Conservation (phyloP, 2,329 filamentous ascomycete species). For the Ophiostoma tasmaniense region DNA sequence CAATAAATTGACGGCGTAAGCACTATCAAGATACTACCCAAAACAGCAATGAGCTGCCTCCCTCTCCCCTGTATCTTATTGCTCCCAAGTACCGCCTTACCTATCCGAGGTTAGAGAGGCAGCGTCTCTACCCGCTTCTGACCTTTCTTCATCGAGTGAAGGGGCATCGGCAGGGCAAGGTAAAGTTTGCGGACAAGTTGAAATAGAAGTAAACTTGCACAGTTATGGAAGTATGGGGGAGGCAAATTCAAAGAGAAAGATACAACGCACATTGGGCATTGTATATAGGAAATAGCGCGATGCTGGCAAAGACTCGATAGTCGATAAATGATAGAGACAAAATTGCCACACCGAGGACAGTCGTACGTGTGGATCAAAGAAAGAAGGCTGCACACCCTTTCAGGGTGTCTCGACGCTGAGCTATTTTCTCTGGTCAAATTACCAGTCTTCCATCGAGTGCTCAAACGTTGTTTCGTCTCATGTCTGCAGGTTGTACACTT, state of each 20-base stretch:
- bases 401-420: neutral
- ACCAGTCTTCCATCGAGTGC: neutral
- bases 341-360: neutral
- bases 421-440: neutral
- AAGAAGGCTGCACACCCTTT: neutral
- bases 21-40: neutral
- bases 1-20: neutral
- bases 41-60: neutral
- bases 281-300: neutral
- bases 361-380: neutral
- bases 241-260: neutral
- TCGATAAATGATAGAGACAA: neutral
- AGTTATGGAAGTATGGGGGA: constrained; percentile 8
- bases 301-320: neutral
- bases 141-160: constrained; percentile 22
- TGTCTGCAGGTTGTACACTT: neutral
- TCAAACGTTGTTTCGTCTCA: neutral
- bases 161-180: constrained; percentile 12
- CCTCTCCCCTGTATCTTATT: neutral
- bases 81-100: constrained; percentile 12
- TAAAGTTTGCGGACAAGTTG: neutral
- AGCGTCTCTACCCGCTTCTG: constrained; percentile 20
- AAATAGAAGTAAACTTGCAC: neutral
- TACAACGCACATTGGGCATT: neutral
- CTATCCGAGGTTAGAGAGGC: constrained; percentile 19